phyloP scores from a whole-genome alignment of 805 yeast genomes.

The Scheffersomyces amazonensis region DNA sequence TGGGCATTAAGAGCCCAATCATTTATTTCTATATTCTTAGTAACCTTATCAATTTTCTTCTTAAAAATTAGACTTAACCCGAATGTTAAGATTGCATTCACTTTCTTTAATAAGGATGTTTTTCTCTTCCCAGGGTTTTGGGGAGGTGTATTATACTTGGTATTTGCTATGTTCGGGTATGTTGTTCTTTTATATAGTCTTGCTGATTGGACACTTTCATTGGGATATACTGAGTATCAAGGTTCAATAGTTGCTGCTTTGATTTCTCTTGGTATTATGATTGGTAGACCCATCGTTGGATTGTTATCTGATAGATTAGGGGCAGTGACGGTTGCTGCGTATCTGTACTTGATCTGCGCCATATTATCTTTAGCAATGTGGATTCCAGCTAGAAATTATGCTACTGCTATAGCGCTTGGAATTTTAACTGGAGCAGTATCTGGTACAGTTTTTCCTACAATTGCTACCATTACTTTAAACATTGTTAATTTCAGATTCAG shows the following conservation, averaged over 20 bases:
- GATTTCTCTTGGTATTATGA: constrained; percentile 50
- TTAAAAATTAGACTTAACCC: constrained; percentile 1
- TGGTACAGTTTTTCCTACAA: constrained; percentile 41
- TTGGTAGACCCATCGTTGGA: constrained; percentile 53
- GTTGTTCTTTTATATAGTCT: constrained; percentile 51
- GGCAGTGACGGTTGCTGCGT: constrained; percentile 30
- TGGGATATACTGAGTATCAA: constrained; percentile 42
- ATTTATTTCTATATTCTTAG: constrained; percentile 16
- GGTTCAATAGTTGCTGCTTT: constrained; percentile 55
- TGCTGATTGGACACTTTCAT: constrained; percentile 54
- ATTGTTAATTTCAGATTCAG: constrained; percentile 55
- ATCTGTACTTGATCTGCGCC: constrained; percentile 18
- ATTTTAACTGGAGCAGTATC: constrained; percentile 25
- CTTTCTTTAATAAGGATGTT: constrained; percentile 34
- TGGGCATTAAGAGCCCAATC: constrained; percentile 49
- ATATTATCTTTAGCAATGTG: constrained; percentile 31
- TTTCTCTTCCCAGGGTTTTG: constrained; percentile 39
- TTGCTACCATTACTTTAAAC: constrained; percentile 49
- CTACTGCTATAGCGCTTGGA: constrained; percentile 23
- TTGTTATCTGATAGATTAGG: constrained; percentile 46
- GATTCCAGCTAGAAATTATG: constrained; percentile 33
- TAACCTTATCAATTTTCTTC: constrained; percentile 11
- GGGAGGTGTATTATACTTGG: constrained; percentile 34
- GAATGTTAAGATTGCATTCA: constrained; percentile 11
- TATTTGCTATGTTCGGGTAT: constrained; percentile 51